These are phyloP conservation scores for Alopecurus myosuroides DNA, from an alignment of 176 grass and related monocot genomes.

Conservation along the genomic window DNA sequence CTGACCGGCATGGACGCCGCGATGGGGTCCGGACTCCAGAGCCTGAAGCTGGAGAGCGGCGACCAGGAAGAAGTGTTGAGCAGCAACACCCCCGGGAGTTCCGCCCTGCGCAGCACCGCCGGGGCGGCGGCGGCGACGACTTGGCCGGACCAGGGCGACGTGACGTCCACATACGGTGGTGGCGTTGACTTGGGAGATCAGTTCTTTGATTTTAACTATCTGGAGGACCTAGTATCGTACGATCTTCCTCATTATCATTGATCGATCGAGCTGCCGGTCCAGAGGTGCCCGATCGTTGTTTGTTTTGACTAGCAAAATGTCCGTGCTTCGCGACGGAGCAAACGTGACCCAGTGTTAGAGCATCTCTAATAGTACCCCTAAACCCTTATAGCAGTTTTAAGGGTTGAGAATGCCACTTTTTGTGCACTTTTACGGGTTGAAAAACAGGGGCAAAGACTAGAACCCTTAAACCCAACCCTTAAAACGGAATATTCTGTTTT, in stretches of 20 bases:
- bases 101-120: not conserved
- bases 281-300: not conserved
- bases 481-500: no score
- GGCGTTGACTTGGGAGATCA: not conserved
- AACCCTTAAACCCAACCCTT: no score
- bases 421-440: no score
- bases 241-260: not conserved
- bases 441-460: no score
- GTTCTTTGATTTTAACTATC: not conserved
- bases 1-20: not conserved
- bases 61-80: constrained; percentile 66
- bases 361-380: no score
- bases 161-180: constrained; percentile 36
- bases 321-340: no score
- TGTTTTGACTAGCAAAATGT: no score
- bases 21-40: not conserved
- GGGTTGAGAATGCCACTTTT: no score
- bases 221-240: not conserved
- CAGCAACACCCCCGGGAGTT: constrained; percentile 48
- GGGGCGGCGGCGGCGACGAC: not conserved
- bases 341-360: no score
- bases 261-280: no score
- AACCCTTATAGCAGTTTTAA: no score
- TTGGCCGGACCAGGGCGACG: constrained; percentile 50
- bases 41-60: constrained; percentile 23